Percentiles rank a stretch among this genome's conserved stretches.
phyloP scores from a whole-genome alignment of 306 rosid genomes.

The Sicyos baderoa region DNA sequence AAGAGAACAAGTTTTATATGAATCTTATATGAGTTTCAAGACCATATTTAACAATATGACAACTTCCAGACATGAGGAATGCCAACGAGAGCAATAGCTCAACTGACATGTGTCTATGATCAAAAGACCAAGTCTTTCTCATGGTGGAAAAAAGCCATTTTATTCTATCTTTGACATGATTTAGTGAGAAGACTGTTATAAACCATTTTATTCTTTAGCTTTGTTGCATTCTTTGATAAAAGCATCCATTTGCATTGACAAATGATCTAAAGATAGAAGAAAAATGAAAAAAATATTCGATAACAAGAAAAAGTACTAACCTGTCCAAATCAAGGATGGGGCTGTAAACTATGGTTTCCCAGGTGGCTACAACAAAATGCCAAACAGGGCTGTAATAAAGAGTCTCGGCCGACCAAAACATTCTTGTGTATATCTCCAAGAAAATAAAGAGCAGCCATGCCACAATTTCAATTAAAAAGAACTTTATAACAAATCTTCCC shows the following conservation, averaged over 20 bases:
- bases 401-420: constrained; percentile 93
- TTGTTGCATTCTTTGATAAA: not conserved
- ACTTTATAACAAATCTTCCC: constrained; percentile 77
- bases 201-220: not conserved
- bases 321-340: constrained; percentile 93
- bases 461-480: constrained; percentile 71
- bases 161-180: not conserved
- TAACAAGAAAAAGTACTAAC: constrained; percentile 30
- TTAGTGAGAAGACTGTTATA: not conserved
- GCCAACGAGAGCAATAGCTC: no score
- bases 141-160: not conserved
- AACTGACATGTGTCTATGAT: no score
- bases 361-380: constrained; percentile 73
- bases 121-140: not conserved
- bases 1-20: not conserved
- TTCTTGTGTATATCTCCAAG: constrained; percentile 87
- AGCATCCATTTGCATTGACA: not conserved
- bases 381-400: constrained; percentile 86
- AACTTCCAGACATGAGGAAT: not conserved
- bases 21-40: not conserved
- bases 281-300: not conserved
- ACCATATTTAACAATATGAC: not conserved
- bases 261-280: not conserved
- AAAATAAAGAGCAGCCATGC: constrained; percentile 90
- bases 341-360: constrained; percentile 92